phyloP scores from a whole-genome alignment of 2,329 filamentous ascomycete genomes.

The Fusarium sp. region DNA sequence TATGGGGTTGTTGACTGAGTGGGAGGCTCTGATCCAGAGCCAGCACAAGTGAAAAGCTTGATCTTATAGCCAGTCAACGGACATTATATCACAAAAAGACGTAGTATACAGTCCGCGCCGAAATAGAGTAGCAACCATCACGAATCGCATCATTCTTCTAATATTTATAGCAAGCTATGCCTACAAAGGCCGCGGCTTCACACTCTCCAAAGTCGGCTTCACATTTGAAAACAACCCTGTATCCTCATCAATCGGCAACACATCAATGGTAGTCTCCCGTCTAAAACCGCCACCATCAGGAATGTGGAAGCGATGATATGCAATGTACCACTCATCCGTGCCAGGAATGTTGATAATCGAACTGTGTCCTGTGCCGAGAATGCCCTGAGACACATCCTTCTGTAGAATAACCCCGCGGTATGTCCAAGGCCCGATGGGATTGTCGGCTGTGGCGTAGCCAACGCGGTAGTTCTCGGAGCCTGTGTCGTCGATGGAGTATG shows the following conservation, averaged over 20 bases:
- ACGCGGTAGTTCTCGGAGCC: constrained; percentile 61
- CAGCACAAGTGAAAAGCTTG: neutral
- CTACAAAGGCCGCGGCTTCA: constrained; percentile 17
- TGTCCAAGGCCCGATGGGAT: constrained; percentile 58
- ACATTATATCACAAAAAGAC: too few relatives aligned
- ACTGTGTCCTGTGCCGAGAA: constrained; percentile 62
- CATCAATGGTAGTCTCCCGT: constrained; percentile 60
- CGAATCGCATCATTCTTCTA: neutral
- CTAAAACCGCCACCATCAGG: constrained; percentile 60
- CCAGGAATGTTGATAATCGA: constrained; percentile 61
- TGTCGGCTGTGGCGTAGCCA: constrained; percentile 59
- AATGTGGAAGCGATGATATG: constrained; percentile 63
- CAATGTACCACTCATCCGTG: constrained; percentile 65
- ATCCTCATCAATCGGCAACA: constrained; percentile 54
- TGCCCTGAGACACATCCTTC: constrained; percentile 57
- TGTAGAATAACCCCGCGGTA: constrained; percentile 61
- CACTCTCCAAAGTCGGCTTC: constrained; percentile 43
- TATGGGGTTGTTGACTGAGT: constrained; percentile 17
- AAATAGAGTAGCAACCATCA: neutral
- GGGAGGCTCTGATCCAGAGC: constrained; percentile 9
- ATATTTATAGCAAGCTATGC: neutral
- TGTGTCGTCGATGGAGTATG: constrained; percentile 64
- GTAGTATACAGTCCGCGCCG: too few relatives aligned
- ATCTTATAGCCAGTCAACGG: neutral
- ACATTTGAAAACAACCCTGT: constrained; percentile 57